Percentiles rank a stretch among this genome's conserved stretches.
phyloP scores from a whole-genome alignment of 2,329 filamentous ascomycete genomes.

The Cladosporium sphaerospermum region DNA sequence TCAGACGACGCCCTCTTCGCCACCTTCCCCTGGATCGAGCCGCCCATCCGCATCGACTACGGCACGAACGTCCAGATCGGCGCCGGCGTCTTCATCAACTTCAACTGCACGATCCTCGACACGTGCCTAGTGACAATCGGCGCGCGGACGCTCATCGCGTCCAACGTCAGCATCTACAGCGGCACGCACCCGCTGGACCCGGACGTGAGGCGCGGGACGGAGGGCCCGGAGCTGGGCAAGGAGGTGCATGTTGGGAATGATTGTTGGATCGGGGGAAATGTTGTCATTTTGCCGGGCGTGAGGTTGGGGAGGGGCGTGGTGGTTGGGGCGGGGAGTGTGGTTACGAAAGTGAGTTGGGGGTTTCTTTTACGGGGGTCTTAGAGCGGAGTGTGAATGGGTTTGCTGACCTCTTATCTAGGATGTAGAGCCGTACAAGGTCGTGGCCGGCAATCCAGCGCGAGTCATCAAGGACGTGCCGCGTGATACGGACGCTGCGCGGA shows the following conservation, averaged over 20 bases:
- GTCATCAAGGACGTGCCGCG: constrained; percentile 39
- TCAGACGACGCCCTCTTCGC: constrained; percentile 61
- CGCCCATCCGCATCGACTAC: constrained; percentile 67
- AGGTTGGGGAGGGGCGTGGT: constrained; percentile 69
- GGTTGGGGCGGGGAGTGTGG: constrained; percentile 75
- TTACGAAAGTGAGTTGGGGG: constrained; percentile 56
- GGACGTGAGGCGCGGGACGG: constrained; percentile 62
- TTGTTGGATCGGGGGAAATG: constrained; percentile 71
- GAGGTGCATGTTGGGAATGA: constrained; percentile 73
- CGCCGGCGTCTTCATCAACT: constrained; percentile 67
- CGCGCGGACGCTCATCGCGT: constrained; percentile 68
- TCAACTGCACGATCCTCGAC: constrained; percentile 69
- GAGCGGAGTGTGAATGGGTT: not conserved
- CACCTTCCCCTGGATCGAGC: constrained; percentile 62
- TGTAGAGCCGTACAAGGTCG: constrained; percentile 57
- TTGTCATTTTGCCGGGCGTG: constrained; percentile 66
- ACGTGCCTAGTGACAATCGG: constrained; percentile 70
- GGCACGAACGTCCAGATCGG: constrained; percentile 69
- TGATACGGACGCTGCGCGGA: constrained; percentile 22
- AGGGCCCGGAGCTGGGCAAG: constrained; percentile 68
- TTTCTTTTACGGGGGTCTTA: not conserved
- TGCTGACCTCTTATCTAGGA: constrained; percentile 34
- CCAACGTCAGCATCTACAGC: constrained; percentile 69
- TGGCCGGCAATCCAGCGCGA: constrained; percentile 61
- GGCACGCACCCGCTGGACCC: constrained; percentile 75